A percentile compares a stretch with the other conserved stretches of the same genome.
Evolutionary conservation across 1,139 yeast genomes (phyloP).

Genomic region (Geotrichum aggregatum): DNA sequence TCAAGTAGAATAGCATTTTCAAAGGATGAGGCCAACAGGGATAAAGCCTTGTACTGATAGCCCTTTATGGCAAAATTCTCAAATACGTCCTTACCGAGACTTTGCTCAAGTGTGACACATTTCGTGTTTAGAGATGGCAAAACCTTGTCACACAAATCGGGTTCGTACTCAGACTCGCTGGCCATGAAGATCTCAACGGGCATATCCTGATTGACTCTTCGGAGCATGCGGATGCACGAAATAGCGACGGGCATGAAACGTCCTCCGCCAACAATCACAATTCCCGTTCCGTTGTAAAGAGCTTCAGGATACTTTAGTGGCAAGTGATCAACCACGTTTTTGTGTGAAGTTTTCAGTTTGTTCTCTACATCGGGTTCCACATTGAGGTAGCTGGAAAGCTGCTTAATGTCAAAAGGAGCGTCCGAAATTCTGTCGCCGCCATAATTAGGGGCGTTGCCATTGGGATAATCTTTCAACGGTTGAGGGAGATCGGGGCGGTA

Average conservation of each 20-base stretch:
- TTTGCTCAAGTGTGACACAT: conserved; percentile 60
- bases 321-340: conserved; percentile 47
- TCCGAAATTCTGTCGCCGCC: background rate
- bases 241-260: conserved; percentile 68
- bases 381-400: conserved; percentile 44
- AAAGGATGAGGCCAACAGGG: conserved; percentile 69
- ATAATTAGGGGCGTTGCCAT: conserved; percentile 1
- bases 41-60: conserved; percentile 74
- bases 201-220: conserved; percentile 58
- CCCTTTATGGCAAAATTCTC: conserved; percentile 57
- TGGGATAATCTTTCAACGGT: conserved; percentile 7
- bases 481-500: conserved; percentile 9
- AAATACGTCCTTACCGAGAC: conserved; percentile 48
- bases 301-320: conserved; percentile 44
- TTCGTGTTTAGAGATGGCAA: conserved; percentile 66
- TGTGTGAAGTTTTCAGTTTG: conserved; percentile 52
- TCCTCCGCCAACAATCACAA: conserved; percentile 81
- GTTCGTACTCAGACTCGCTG: conserved; percentile 62
- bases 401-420: conserved; percentile 2
- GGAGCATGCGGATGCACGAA: conserved; percentile 58
- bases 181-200: conserved; percentile 81
- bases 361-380: conserved; percentile 47
- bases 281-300: conserved; percentile 56
- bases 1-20: conserved; percentile 72
- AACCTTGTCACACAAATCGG: conserved; percentile 57